Base-by-base conservation (phyloP, 1,139 yeast species). In the Meyerozyma smithsonii region DNA sequence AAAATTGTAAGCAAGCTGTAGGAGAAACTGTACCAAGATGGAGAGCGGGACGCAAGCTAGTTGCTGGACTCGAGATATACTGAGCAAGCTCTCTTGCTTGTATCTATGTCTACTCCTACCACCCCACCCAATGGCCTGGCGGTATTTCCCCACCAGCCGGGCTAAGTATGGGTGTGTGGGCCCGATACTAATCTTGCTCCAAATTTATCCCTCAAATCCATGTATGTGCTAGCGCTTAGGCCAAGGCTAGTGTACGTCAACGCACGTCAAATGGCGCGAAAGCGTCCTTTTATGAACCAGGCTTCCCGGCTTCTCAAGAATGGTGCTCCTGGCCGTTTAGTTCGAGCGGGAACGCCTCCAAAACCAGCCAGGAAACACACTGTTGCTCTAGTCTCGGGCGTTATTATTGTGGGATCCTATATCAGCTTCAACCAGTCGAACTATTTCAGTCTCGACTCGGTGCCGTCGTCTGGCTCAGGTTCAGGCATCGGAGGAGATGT, bases 361-460 rank as follows among this genome's bases (percentile, higher is more conserved):
- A 39, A 39, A 32, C 40, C 43, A 8, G 49, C 58, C 38, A 56
- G 61, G 38, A 63, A 56, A 43, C 59, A 64, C 26, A 62, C 61
- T 40, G 72, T 69, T 34, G 76, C 76, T 3, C 51, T 69, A 5
- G 64, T 69, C 1, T 64, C 73, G n/a, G 75, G 75, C 16, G 51
- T 70, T 38, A 61, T 71, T 34, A 64, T 70, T n/a, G 69, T 71
- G 20, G 75, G 76, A 4, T 65, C 73, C 6, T 71, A 67, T 44
- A 61, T 71, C 26, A 54, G 71, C 3, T 64, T 71, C 47, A 66
- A 62, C 44, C 73, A 63, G 48, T 57, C 71, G 18, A 64, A 66
- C 46, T 67, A 69, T 49, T 71, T 66, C 45, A 66, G 66, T 39
- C 60, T 69, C 48, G 77, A 71, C 44, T 64, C 73, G 3, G 55